These are phyloP conservation scores for Xylaria grammica DNA, from an alignment of 495 filamentous ascomycete genomes.

Conservation along the genomic window DNA sequence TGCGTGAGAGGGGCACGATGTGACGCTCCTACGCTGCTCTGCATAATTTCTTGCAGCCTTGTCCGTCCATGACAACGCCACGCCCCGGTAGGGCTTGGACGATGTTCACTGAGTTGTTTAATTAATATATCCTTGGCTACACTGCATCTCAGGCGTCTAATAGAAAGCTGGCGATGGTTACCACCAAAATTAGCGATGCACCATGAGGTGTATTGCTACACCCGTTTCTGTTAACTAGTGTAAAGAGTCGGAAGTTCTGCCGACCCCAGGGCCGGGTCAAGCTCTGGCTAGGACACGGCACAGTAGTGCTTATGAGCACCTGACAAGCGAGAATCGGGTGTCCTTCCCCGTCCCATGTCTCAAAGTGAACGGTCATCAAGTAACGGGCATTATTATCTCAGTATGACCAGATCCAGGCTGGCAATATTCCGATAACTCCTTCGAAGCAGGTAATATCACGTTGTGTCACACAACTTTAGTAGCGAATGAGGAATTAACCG, in stretches of 20 bases:
- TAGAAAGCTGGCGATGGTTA: neutral
- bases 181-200: neutral
- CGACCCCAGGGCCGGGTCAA: constrained; percentile 8
- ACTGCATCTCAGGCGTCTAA: constrained; percentile 13
- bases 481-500: neutral
- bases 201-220: constrained; percentile 5
- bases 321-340: constrained; percentile 19
- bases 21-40: constrained; percentile 15
- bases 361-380: neutral
- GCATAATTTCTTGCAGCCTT: constrained; percentile 26
- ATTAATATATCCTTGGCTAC: constrained; percentile 19
- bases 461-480: constrained; percentile 15
- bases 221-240: neutral
- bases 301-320: constrained; percentile 14
- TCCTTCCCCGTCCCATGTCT: constrained; percentile 10
- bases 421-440: constrained; percentile 2
- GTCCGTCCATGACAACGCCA: neutral
- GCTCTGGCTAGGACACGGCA: neutral
- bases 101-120: neutral
- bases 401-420: neutral
- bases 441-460: constrained; percentile 1
- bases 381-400: neutral
- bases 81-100: constrained; percentile 19
- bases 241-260: constrained; percentile 14
- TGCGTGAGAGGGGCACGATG: constrained; percentile 14